A percentile compares a stretch with the other conserved stretches of the same genome.
These are phyloP conservation scores for Entoloma clypeatum DNA, from an alignment of 1,284 basidiomycete genomes.

Conservation along the genomic window DNA sequence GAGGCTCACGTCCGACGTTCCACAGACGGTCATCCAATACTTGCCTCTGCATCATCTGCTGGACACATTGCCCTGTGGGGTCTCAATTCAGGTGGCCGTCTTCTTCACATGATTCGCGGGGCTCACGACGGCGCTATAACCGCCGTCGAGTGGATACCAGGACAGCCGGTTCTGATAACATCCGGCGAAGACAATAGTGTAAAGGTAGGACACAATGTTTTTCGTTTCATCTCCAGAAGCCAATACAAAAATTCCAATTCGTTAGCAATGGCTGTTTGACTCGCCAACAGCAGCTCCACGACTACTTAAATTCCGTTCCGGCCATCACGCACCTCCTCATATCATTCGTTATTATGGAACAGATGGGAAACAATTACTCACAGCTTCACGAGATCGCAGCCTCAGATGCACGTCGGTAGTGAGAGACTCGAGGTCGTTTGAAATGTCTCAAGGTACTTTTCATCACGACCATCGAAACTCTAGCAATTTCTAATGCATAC, in stretches of 20 bases:
- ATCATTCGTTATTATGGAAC: conserved; percentile 94
- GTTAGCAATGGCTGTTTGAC: conserved; percentile 97
- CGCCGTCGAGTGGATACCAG: conserved; percentile 84
- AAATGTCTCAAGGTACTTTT: conserved; percentile 83
- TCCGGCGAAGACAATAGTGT: conserved; percentile 92
- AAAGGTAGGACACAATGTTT: conserved; percentile 52
- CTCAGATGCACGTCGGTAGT: conserved; percentile 91
- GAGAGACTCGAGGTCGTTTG: conserved; percentile 88
- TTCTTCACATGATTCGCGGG: conserved; percentile 80
- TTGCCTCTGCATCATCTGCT: conserved; percentile 82
- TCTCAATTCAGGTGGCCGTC: conserved; percentile 73
- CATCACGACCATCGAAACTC: not conserved
- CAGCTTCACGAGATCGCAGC: conserved; percentile 84
- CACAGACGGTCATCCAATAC: conserved; percentile 79
- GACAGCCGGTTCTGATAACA: conserved; percentile 84
- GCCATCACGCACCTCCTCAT: conserved; percentile 89
- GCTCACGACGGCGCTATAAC: conserved; percentile 85
- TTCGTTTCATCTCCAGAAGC: not conserved
- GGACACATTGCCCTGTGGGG: conserved; percentile 93
- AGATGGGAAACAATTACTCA: conserved; percentile 92
- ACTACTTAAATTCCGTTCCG: conserved; percentile 87
- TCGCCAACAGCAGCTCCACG: conserved; percentile 83
- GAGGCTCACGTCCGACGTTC: conserved; percentile 2
- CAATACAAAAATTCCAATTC: not conserved
- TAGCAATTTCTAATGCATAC: conserved; percentile 2